Percentiles rank a stretch among this genome's conserved stretches.
phyloP scores from a whole-genome alignment of 352 stramenopile genomes.

The Globisporangium radiosum region DNA sequence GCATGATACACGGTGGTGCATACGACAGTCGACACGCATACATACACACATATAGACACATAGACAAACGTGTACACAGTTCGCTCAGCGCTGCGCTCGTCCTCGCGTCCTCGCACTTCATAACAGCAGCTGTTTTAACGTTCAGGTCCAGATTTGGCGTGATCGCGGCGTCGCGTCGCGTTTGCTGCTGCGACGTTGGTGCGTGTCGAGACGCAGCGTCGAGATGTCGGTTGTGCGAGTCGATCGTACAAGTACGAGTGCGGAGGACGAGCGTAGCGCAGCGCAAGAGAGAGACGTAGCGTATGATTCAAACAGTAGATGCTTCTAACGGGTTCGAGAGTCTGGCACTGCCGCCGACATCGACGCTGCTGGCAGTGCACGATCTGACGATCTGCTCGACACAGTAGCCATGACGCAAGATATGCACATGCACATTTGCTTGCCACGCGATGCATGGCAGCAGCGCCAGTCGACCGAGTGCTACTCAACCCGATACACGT shows the following conservation, averaged over 20 bases:
- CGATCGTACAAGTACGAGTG: background rate
- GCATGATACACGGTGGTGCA: constrained; percentile 2
- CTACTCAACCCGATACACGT: background rate
- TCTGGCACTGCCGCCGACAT: background rate
- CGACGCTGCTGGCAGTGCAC: background rate
- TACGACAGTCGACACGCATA: background rate
- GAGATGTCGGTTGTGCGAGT: background rate
- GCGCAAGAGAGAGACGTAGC: background rate
- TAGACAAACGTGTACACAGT: background rate
- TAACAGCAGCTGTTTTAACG: no score
- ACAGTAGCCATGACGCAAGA: no score
- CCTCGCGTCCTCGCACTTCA: no score
- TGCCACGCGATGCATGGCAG: no score
- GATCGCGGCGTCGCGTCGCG: no score
- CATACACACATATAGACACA: background rate
- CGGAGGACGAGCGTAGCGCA: background rate
- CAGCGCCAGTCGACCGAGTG: background rate
- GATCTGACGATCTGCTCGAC: no score
- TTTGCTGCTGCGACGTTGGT: no score
- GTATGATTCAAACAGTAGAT: background rate
- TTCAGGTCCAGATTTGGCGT: no score
- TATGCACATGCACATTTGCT: no score
- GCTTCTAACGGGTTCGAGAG: no score
- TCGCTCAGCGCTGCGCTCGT: no score
- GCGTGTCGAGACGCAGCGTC: no score